Conservation (phyloP, 1,284 basidiomycete species). For the Boletus semigastroideus region DNA sequence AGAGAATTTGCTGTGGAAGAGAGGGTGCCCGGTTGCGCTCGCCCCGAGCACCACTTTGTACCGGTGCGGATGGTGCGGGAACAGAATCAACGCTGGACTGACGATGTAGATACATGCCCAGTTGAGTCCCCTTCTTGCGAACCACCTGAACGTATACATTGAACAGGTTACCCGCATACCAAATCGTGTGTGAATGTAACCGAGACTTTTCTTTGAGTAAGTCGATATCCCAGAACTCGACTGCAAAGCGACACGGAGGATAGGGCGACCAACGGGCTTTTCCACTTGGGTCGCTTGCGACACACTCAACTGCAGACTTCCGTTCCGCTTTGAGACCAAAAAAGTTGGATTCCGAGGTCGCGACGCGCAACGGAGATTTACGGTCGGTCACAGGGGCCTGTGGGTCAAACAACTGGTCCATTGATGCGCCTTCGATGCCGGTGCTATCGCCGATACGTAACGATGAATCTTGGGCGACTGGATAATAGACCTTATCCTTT, state of each 20-base stretch:
- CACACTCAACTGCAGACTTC: conserved; percentile 41
- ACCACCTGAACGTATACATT: conserved; percentile 89
- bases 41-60: conserved; percentile 6
- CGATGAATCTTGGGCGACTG: conserved; percentile 76
- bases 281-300: conserved; percentile 42
- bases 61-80: conserved; percentile 37
- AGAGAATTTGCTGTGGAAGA: conserved; percentile 22
- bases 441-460: conserved; percentile 76
- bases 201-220: conserved; percentile 82
- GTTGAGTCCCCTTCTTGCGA: conserved; percentile 70
- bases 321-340: conserved; percentile 61
- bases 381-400: conserved; percentile 22
- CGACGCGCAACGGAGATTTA: conserved; percentile 29
- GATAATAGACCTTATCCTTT: conserved; percentile 54
- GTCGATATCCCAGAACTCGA: conserved; percentile 91
- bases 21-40: conserved; percentile 31
- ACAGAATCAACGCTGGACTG: conserved; percentile 76
- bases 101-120: conserved; percentile 89
- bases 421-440: conserved; percentile 49
- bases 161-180: conserved; percentile 78
- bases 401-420: conserved; percentile 53
- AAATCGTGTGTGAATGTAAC: conserved; percentile 73
- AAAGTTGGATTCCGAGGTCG: conserved; percentile 53
- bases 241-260: conserved; percentile 80
- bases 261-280: conserved; percentile 57